Base-by-base conservation (phyloP, 169 alveolate genomes). In the Condylostoma magnum region DNA sequence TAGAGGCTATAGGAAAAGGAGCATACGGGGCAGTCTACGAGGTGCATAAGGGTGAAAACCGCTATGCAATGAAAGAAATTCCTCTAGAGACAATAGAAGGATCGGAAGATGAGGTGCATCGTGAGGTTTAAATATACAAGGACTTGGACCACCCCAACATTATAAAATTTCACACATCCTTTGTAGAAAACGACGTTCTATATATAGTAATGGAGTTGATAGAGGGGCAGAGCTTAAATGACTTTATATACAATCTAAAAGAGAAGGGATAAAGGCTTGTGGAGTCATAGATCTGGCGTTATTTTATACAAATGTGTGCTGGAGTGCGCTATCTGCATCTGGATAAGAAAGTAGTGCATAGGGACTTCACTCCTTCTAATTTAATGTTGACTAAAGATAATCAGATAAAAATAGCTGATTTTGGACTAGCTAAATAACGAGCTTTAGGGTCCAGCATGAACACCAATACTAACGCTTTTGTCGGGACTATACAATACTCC, bases 311-410 rank as follows among this genome's bases (percentile, higher is more conserved):
- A 60, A 22, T 91, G 12, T 63, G 84, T 27, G 76, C 86, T 33
- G 94, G 86, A 8, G 57, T 91, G 28, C 66, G 93, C 46, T 87
- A 91, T 80, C 60, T 91, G 48, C 96, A 91, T 71, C 51, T 71
- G 37, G 89, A 83, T 51, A 77, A 79, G 41, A 72, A 84, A 38
- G 86, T 91, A 2, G 83, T 91, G 10, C 94, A 87, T 69, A 38
- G 94, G 46, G 96, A 91, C 55, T 66, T 91, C 20, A 90, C 91
- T 51, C 96, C 96, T 4, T 77, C 90, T 30, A 91, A 91, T 73
- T 79, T 91, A 20, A 83, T 91, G 83, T 70, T 91, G 37, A 91
- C 90, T 71, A 83, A 71, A 44, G 76, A 83, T 38, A 83, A 65
- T 57, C 84, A 84, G 55, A 68, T 87, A 1, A 91, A 88, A 77